Evolutionary conservation across 2,329 filamentous ascomycete species (phyloP).

Genomic region (Botryosphaeria dothidea): DNA sequence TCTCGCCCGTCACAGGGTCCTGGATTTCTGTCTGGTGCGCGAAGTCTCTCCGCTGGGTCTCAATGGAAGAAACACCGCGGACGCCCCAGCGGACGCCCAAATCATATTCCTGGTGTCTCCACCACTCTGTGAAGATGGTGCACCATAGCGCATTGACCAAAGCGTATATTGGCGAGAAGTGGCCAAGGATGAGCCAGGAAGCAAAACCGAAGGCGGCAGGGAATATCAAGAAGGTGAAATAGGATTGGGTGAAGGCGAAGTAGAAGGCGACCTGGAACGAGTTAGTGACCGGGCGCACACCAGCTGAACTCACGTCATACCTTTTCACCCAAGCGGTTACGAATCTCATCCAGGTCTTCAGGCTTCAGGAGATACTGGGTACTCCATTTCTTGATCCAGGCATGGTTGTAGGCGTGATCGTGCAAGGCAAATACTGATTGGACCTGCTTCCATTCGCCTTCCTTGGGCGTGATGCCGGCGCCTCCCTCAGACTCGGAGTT

Average conservation of each 20-base stretch:
- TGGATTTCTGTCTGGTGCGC: constrained; percentile 72
- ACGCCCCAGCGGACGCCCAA: constrained; percentile 87
- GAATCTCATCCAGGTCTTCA: constrained; percentile 53
- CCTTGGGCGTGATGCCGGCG: constrained; percentile 53
- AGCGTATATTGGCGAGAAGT: constrained; percentile 81
- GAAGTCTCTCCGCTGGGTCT: constrained; percentile 76
- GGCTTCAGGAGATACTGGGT: constrained; percentile 47
- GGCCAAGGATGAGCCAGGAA: constrained; percentile 79
- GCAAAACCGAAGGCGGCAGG: constrained; percentile 76
- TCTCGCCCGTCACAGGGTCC: constrained; percentile 82
- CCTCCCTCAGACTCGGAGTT: constrained; percentile 50
- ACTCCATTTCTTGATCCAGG: constrained; percentile 56
- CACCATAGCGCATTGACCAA: constrained; percentile 81
- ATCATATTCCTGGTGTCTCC: constrained; percentile 91
- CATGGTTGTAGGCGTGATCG: constrained; percentile 53
- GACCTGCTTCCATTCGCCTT: constrained; percentile 52
- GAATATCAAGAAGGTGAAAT: constrained; percentile 82
- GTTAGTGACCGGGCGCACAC: not conserved
- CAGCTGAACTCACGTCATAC: constrained; percentile 25
- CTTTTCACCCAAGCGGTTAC: constrained; percentile 53
- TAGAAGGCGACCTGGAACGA: constrained; percentile 75
- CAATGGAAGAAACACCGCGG: constrained; percentile 77
- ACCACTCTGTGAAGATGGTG: constrained; percentile 88
- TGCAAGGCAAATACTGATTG: constrained; percentile 53
- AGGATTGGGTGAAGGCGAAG: constrained; percentile 90